A percentile compares a stretch with the other conserved stretches of the same genome.
Evolutionary conservation across 2,329 filamentous ascomycete genomes (phyloP).

Genomic region (Alternaria infectoria): DNA sequence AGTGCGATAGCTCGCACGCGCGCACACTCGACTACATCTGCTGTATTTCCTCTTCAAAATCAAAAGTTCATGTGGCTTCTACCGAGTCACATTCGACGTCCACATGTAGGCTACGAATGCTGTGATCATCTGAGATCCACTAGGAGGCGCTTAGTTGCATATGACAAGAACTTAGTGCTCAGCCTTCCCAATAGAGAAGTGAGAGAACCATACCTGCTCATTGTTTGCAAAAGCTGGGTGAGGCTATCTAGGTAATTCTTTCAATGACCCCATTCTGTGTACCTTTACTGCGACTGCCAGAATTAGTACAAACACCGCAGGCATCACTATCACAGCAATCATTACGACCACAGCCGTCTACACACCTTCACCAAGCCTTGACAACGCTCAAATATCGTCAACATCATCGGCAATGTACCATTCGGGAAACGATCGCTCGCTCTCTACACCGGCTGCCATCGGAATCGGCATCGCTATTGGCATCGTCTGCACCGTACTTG

Average conservation of each 20-base stretch:
- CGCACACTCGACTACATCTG: not conserved
- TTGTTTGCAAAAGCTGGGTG: not conserved
- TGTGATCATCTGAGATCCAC: not conserved
- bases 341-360: not conserved
- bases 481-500: conserved; percentile 8
- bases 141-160: conserved; percentile 2
- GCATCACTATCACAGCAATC: not conserved
- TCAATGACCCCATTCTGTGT: not conserved
- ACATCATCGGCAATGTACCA: not conserved
- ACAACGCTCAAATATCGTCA: not conserved
- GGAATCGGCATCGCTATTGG: conserved; percentile 23
- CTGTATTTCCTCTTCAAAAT: not conserved
- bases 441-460: conserved; percentile 20
- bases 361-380: not conserved
- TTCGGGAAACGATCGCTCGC: not conserved
- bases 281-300: not conserved
- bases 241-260: not conserved
- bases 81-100: not conserved
- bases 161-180: not conserved
- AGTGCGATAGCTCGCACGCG: not conserved
- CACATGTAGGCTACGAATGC: not conserved
- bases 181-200: not conserved
- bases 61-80: not conserved
- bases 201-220: not conserved
- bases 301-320: not conserved